Percentiles rank a stretch among this genome's conserved stretches.
Conservation (phyloP, 2,329 filamentous ascomycete genomes). For the Penicillium vulpinum region DNA sequence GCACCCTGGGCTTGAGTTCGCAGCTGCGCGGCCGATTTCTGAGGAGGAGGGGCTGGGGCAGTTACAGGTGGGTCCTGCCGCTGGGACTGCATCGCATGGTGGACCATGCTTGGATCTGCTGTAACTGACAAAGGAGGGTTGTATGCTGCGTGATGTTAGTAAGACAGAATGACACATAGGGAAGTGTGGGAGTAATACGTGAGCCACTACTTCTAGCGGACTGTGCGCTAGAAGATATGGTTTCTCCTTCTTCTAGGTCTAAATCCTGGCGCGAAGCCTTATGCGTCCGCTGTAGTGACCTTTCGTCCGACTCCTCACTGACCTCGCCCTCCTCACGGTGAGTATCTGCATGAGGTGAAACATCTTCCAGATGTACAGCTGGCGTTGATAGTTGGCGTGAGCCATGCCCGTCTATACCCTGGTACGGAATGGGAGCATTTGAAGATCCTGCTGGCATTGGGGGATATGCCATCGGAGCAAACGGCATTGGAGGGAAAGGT, state of each 20-base stretch:
- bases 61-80: constrained; percentile 2
- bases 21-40: constrained; percentile 38
- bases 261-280: constrained; percentile 7
- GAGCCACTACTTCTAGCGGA: constrained; percentile 33
- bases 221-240: constrained; percentile 20
- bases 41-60: background rate
- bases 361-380: constrained; percentile 19
- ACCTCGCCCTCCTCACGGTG: constrained; percentile 74
- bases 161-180: background rate
- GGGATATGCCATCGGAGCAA: constrained; percentile 25
- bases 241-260: constrained; percentile 30
- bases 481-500: constrained; percentile 37
- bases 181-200: constrained; percentile 24
- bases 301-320: constrained; percentile 62
- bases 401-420: background rate
- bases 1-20: constrained; percentile 61
- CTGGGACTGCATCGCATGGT: constrained; percentile 15
- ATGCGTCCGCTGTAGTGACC: background rate
- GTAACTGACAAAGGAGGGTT: constrained; percentile 34
- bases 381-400: constrained; percentile 1
- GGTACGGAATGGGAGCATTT: constrained; percentile 6
- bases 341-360: constrained; percentile 35
- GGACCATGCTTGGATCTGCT: constrained; percentile 17
- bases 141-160: constrained; percentile 35
- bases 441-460: constrained; percentile 18